Base-by-base conservation (phyloP, 2,329 filamentous ascomycete species). In the Colletotrichum lupini region DNA sequence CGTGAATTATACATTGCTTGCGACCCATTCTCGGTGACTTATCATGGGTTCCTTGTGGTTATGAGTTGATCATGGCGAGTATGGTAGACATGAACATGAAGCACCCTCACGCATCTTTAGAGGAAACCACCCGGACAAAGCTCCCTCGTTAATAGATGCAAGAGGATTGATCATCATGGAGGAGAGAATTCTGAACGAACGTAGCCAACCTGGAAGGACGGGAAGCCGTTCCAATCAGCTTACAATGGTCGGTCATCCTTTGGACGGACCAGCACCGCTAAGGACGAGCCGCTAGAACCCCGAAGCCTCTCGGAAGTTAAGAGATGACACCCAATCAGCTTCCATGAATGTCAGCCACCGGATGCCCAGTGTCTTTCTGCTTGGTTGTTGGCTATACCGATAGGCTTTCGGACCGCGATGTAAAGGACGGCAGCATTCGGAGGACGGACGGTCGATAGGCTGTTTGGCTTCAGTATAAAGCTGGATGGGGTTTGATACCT, bases 291-390 rank as follows among this genome's bases (percentile, higher is more conserved):
- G 32, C 12, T 22, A 61, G 64, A 49, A 61, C 73, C 75, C 79
- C 79, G 80, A 80, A 61, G 11, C 60, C 64, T 28, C 55, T 80
- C 78, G 80, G 80, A 79, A 71, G 60, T 77, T 74, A 67, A 16
- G 9, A 12, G 16, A 26, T 1, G 26, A 58, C 57, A 72, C 28
- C 80, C 80, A 82, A 83, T 82, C 75, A 78, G 32, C 76, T 74
- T 74, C 14, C 14, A 7, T 30, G 22, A 7, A 11, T 24, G 16
- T 35, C 57, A 74, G 68, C 68, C 67, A 62, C 7, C n/a, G 42
- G 37, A 59, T 59, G 42, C 59, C 46, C n/a, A 16, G 16, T n/a
- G 11, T 59, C 56, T 52, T 37, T 60, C 11, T 22, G 14, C 46
- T 11, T 37, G 42, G 42, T 28, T 60, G 26, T n/a, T 14, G 7